phyloP scores from a whole-genome alignment of 805 yeast species.

The Pichia kluyveri region DNA sequence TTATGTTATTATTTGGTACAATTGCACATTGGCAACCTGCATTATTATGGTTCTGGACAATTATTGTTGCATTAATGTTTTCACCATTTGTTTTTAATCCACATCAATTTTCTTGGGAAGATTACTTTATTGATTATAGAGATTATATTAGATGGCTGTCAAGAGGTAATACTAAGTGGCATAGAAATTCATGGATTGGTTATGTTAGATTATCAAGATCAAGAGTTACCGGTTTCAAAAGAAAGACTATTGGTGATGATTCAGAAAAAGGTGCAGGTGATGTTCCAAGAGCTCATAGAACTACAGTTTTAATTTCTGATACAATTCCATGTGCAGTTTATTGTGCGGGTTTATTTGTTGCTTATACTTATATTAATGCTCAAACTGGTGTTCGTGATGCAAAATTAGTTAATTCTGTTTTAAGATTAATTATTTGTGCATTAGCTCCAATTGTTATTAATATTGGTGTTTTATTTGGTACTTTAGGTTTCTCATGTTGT shows the following conservation, averaged over 20 bases:
- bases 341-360: slow-evolving; percentile 73
- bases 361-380: slow-evolving; percentile 74
- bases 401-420: slow-evolving; percentile 53
- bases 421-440: slow-evolving; percentile 71
- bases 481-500: slow-evolving; percentile 86
- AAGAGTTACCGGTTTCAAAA: slow-evolving; percentile 77
- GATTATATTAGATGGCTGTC: slow-evolving; percentile 85
- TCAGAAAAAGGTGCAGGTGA: slow-evolving; percentile 83
- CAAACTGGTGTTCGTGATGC: slow-evolving; percentile 68
- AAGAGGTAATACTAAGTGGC: slow-evolving; percentile 87
- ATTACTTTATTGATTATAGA: slow-evolving; percentile 92
- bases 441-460: slow-evolving; percentile 88
- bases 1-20: slow-evolving; percentile 65
- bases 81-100: slow-evolving; percentile 96
- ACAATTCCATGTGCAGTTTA: slow-evolving; percentile 61
- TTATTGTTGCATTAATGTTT: slow-evolving; percentile 75
- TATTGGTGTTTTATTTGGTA: slow-evolving; percentile 71
- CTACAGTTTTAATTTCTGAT: slow-evolving; percentile 63
- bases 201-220: slow-evolving; percentile 76
- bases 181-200: slow-evolving; percentile 85
- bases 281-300: slow-evolving; percentile 73
- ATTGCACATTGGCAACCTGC: slow-evolving; percentile 88
- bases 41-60: slow-evolving; percentile 94
- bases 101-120: slow-evolving; percentile 94
- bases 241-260: slow-evolving; percentile 63